Evolutionary conservation across 495 filamentous ascomycete genomes (phyloP), one percentile per base, ranked within the genome.

Genomic region (Penicillium cataractarum): DNA sequence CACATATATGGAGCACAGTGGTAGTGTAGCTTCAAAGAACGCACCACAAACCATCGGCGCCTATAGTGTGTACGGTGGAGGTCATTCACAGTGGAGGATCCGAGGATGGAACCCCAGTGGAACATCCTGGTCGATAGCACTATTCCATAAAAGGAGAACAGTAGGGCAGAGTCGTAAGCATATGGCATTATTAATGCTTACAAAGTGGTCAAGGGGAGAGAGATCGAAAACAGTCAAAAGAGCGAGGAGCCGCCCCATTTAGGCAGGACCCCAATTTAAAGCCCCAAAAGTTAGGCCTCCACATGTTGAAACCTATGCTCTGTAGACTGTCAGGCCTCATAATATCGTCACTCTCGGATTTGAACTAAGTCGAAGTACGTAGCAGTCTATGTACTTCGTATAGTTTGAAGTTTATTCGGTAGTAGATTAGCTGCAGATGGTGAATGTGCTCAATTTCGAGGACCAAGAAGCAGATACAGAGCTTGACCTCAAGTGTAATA

Each of bases 261-360:
- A 63, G 60, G 60, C 55, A 63, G 48, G 54, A 57, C 53, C 21
- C 49, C 26, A 58, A 57, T 57, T 48, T 21, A 42, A 44, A 46
- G 37, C 35, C 24, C 24, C 24, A 19, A 57, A 57, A 57, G 19
- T 57, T 44, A 31, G 55, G 55, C 40, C 37, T 44, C 55, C 53
- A 37, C 53, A 46, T 4, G 22, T 26, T 29, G 49, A 52, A 27
- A 21, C 24, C 15, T 15, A 52, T 52, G 24, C 49, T 2, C 29
- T n/a, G n/a, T n/a, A n/a, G n/a, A n/a, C n/a, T 19, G 24, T 22
- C 24, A n/a, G 26, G 17, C 6, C 26, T 52, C 26, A 52, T 31
- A 8, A 52, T 32, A 22, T 52, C 6, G 21, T 22, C 21, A 46
- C 42, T 8, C 22, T 46, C 6, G 17, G 42, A 22, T 4, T 12